These are phyloP conservation scores for Niveomyces coronatus DNA, from an alignment of 2,329 filamentous ascomycete genomes.

Conservation along the genomic window DNA sequence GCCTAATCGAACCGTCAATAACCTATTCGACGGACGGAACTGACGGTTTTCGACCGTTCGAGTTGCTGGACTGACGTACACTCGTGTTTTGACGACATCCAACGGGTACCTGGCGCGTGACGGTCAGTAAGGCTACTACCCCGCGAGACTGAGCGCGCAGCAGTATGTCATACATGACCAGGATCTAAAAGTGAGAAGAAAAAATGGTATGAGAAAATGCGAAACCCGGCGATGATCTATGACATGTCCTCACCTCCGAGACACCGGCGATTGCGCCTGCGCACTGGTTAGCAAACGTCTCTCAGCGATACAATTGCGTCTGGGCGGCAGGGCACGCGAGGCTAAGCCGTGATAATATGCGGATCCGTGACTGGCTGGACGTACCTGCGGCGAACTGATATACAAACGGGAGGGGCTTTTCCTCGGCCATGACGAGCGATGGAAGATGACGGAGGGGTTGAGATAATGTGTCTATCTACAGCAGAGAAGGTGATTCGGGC, in stretches of 20 bases:
- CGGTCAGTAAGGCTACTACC: constrained; percentile 13
- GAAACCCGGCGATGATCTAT: constrained; percentile 16
- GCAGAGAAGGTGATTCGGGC: not conserved
- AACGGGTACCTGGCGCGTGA: constrained; percentile 71
- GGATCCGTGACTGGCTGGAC: constrained; percentile 20
- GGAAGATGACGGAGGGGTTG: not conserved
- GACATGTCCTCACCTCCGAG: constrained; percentile 64
- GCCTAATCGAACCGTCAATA: constrained; percentile 41
- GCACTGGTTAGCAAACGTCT: constrained; percentile 13
- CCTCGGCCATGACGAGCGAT: constrained; percentile 45
- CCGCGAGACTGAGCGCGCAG: constrained; percentile 6
- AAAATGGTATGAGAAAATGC: not conserved
- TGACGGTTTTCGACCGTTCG: not conserved
- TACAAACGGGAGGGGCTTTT: constrained; percentile 75
- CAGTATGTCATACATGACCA: constrained; percentile 59
- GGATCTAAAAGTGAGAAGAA: constrained; percentile 49
- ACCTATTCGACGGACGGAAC: constrained; percentile 2
- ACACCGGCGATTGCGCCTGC: constrained; percentile 89
- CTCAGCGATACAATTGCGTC: constrained; percentile 10
- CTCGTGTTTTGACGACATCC: constrained; percentile 96
- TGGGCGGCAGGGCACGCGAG: not conserved
- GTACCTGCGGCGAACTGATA: constrained; percentile 92
- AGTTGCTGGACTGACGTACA: constrained; percentile 47
- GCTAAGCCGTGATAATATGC: too few species aligned
- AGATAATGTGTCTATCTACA: not conserved